A percentile compares a stretch with the other conserved stretches of the same genome.
Evolutionary conservation across 2,329 filamentous ascomycete species (phyloP).

Genomic region (Chalara sp.): DNA sequence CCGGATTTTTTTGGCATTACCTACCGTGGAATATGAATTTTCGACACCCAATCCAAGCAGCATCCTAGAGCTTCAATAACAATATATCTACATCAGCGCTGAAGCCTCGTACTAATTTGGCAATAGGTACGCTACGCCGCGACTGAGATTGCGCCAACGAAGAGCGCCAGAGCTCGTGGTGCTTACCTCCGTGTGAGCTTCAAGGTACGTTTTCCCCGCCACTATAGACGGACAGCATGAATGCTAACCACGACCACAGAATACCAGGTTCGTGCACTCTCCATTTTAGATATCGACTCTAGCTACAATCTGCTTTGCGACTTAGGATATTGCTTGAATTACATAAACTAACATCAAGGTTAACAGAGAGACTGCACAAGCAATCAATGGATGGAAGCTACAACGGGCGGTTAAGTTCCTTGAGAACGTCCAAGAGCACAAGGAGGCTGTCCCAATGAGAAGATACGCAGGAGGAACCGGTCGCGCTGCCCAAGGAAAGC

Average conservation of each 20-base stretch:
- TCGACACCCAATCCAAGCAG: no score
- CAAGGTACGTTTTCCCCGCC: background rate
- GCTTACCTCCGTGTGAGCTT: slow-evolving; percentile 92
- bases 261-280: no score
- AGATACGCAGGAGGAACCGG: slow-evolving; percentile 94
- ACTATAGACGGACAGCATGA: no score
- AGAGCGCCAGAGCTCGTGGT: slow-evolving; percentile 96
- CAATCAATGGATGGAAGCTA: slow-evolving; percentile 69
- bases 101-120: no score
- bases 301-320: no score
- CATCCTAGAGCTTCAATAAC: no score
- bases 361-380: slow-evolving; percentile 98
- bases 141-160: slow-evolving; percentile 77
- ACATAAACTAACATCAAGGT: slow-evolving; percentile 69
- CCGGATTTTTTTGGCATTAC: no score
- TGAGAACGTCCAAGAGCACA: slow-evolving; percentile 95
- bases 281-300: no score
- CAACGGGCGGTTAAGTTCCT: slow-evolving; percentile 93
- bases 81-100: no score
- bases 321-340: no score
- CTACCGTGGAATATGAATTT: no score
- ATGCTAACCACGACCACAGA: no score
- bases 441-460: slow-evolving; percentile 97
- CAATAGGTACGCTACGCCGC: slow-evolving; percentile 71
- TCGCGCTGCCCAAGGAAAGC: slow-evolving; percentile 97